Base-by-base conservation (phyloP, 1,284 basidiomycete species). In the Thelephora terrestris region DNA sequence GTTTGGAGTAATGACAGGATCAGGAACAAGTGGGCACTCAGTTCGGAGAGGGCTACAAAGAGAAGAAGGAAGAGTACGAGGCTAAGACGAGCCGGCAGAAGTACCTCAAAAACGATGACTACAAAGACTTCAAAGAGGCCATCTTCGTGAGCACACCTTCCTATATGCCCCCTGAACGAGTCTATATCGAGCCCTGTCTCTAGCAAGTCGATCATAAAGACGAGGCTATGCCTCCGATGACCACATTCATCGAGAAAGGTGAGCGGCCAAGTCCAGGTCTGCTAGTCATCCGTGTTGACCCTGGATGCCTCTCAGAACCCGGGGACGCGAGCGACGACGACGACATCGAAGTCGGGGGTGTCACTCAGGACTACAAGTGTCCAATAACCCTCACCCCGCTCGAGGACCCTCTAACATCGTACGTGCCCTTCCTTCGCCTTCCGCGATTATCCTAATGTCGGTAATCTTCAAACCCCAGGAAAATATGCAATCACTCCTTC, bases 281-380 rank as follows among this genome's bases (percentile, higher is more conserved):
- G 25, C 39, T 23, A n/a, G 5, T 39, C 40, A 45, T 25, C 17
- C 4, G 32, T 9, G 20, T 20, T 53, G 14, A 38, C 47, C 45
- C 29, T 46, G 47, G 17, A 52, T 45, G 39, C 46, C 18, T 49
- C 47, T 14, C 58, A 83, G 85, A 88, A 71, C 71, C 77, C 32
- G 87, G 79, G 12, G 87, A 90, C 57, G 78, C 74, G 32, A 85
- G 80, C 50, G 83, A 85, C 47, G 82, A 85, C 44, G 84, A 85
- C 44, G 85, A 91, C 35, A 85, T 93, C 20, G 81, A 89, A 63
- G 70, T 91, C 42, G 91, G 91, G 43, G 89, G 88, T 44, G 74
- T 81, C 20, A 85, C 81, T 6, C 86, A 91, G 59, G 81, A 79
- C 54, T 89, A 79, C 70, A 83, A 78, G 47, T 93, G 90, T 54